Conservation (phyloP, 306 rosid species). For the Dryas alaskensis region DNA sequence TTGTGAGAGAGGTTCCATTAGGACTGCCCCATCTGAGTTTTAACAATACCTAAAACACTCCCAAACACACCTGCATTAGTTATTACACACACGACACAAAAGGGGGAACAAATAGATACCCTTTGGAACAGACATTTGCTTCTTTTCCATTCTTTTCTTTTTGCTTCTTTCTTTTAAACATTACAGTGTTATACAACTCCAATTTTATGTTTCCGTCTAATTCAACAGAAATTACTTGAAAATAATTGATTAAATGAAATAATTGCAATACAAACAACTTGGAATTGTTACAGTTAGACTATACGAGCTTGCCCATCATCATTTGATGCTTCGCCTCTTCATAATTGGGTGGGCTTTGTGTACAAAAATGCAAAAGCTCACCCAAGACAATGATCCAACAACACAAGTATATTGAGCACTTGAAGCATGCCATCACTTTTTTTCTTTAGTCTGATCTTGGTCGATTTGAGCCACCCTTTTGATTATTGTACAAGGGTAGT, state of each 20-base stretch:
- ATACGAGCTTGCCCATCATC: slow-evolving; percentile 11
- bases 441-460: slow-evolving; percentile 62
- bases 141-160: background rate
- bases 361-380: slow-evolving; percentile 29
- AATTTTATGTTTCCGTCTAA: background rate
- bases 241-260: slow-evolving; percentile 9
- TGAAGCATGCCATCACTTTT: slow-evolving; percentile 13
- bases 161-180: background rate
- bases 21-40: no score
- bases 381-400: slow-evolving; percentile 19
- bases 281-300: slow-evolving; percentile 22
- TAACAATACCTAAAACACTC: no score
- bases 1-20: no score
- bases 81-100: no score
- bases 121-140: background rate
- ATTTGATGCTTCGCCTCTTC: slow-evolving; percentile 9
- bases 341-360: background rate
- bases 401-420: slow-evolving; percentile 20
- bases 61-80: no score
- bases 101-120: background rate
- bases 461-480: slow-evolving; percentile 55
- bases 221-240: background rate
- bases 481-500: slow-evolving; percentile 65
- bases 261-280: background rate
- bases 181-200: background rate